phyloP scores from a whole-genome alignment of 106 monocot species.

The Allium fistulosum region DNA sequence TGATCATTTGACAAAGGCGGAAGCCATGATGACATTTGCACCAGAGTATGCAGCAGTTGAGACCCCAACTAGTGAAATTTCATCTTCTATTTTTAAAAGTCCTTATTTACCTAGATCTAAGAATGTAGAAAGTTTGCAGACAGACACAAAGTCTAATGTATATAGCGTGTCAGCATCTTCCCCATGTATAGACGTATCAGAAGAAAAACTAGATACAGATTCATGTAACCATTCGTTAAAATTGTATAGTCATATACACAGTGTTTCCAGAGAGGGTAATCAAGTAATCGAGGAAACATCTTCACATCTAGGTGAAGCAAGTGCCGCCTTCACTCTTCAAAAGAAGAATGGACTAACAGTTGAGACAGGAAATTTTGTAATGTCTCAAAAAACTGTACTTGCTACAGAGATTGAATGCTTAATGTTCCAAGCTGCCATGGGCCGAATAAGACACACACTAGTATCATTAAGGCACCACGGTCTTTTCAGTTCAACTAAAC shows the following conservation, averaged over 20 bases:
- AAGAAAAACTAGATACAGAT: slow-evolving; percentile 41
- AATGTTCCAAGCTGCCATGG: slow-evolving; percentile 90
- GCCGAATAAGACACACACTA: slow-evolving; percentile 64
- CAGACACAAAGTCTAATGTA: slow-evolving; percentile 28
- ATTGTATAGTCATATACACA: slow-evolving; percentile 48
- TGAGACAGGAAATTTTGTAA: slow-evolving; percentile 41
- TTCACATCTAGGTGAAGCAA: slow-evolving; percentile 30
- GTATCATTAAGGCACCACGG: slow-evolving; percentile 39
- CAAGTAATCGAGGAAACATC: slow-evolving; percentile 16
- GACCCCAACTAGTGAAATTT: slow-evolving; percentile 30
- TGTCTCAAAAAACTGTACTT: slow-evolving; percentile 55
- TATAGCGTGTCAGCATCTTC: slow-evolving; percentile 59
- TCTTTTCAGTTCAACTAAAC: slow-evolving; percentile 25
- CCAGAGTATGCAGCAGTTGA: slow-evolving; percentile 91
- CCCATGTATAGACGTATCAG: slow-evolving; percentile 22
- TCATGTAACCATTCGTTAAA: slow-evolving; percentile 16
- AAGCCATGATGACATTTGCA: slow-evolving; percentile 81
- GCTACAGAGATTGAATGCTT: slow-evolving; percentile 84
- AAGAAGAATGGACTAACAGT: slow-evolving; percentile 43
- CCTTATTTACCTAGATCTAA: slow-evolving; percentile 76
- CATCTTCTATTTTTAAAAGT: slow-evolving; percentile 49
- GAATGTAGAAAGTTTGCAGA: slow-evolving; percentile 43
- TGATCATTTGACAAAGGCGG: slow-evolving; percentile 66
- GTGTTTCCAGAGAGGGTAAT: slow-evolving; percentile 30
- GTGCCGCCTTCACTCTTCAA: slow-evolving; percentile 13